Conservation (phyloP, 352 stramenopile species). For the Globisporangium cederbergense region DNA sequence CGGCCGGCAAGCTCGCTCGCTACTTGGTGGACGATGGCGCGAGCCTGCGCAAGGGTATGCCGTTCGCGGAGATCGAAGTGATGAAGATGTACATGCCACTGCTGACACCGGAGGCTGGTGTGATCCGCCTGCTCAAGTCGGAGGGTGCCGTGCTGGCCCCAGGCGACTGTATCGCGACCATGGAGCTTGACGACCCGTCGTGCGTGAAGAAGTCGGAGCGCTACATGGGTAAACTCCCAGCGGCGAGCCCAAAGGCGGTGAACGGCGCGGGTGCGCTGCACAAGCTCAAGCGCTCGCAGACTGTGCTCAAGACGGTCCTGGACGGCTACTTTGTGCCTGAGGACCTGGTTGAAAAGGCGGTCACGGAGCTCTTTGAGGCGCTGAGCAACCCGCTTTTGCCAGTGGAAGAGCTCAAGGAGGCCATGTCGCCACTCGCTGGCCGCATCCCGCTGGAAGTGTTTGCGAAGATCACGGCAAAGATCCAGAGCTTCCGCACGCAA, state of each 20-base stretch:
- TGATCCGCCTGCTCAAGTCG: slow-evolving; percentile 94
- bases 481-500: slow-evolving; percentile 66
- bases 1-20: slow-evolving; percentile 98
- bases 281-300: slow-evolving; percentile 74
- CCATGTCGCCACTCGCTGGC: slow-evolving; percentile 95
- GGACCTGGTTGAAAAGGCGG: slow-evolving; percentile 80
- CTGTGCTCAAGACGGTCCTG: slow-evolving; percentile 90
- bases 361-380: slow-evolving; percentile 83
- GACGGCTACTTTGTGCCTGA: slow-evolving; percentile 91
- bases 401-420: slow-evolving; percentile 95
- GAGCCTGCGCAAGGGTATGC: slow-evolving; percentile 80
- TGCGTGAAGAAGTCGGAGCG: slow-evolving; percentile 93
- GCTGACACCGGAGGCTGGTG: slow-evolving; percentile 94
- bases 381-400: slow-evolving; percentile 74
- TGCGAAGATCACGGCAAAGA: slow-evolving; percentile 83
- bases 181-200: slow-evolving; percentile 97
- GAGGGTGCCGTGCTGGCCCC: slow-evolving; percentile 94
- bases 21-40: slow-evolving; percentile 97
- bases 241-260: slow-evolving; percentile 23
- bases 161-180: slow-evolving; percentile 96
- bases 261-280: slow-evolving; percentile 52
- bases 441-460: slow-evolving; percentile 94
- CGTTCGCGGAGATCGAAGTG: slow-evolving; percentile 92
- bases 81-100: slow-evolving; percentile 99
- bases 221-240: slow-evolving; percentile 85